These are phyloP conservation scores for Dianthus caryophyllus DNA, from an alignment of 148 eudicot genomes.

Conservation along the genomic window DNA sequence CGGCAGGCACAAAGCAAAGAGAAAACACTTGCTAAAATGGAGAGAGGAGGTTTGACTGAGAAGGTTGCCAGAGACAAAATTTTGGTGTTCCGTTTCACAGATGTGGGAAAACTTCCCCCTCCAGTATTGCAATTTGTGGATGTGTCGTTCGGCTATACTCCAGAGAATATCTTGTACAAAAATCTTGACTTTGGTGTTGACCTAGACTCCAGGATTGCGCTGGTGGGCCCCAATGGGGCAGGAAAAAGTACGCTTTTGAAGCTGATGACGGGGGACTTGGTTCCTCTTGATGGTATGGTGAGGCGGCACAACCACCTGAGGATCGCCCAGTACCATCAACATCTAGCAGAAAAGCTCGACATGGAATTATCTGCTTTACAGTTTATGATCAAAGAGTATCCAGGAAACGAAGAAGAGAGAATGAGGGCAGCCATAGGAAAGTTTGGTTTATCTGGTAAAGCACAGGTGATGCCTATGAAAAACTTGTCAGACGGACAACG, in stretches of 20 bases:
- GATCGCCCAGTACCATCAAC: slow-evolving; percentile 92
- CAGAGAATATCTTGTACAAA: slow-evolving; percentile 78
- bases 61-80: slow-evolving; percentile 64
- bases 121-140: slow-evolving; percentile 92
- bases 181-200: slow-evolving; percentile 89
- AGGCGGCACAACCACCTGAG: slow-evolving; percentile 83
- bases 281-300: slow-evolving; percentile 82
- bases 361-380: slow-evolving; percentile 63
- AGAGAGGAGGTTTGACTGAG: slow-evolving; percentile 94
- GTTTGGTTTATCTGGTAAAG: slow-evolving; percentile 84
- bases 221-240: slow-evolving; percentile 98
- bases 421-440: slow-evolving; percentile 92
- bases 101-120: slow-evolving; percentile 97
- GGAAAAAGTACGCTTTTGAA: slow-evolving; percentile 94
- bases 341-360: slow-evolving; percentile 85
- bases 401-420: slow-evolving; percentile 83
- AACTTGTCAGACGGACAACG: slow-evolving; percentile 79
- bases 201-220: slow-evolving; percentile 80
- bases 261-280: slow-evolving; percentile 93
- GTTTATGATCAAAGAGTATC: slow-evolving; percentile 80
- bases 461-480: slow-evolving; percentile 89
- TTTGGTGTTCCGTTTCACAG: slow-evolving; percentile 66
- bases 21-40: slow-evolving; percentile 96
- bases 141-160: slow-evolving; percentile 82
- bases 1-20: slow-evolving; percentile 98